Base-by-base conservation (phyloP, 768 basidiomycete species). In the Xerocomellus chrysenteron region DNA sequence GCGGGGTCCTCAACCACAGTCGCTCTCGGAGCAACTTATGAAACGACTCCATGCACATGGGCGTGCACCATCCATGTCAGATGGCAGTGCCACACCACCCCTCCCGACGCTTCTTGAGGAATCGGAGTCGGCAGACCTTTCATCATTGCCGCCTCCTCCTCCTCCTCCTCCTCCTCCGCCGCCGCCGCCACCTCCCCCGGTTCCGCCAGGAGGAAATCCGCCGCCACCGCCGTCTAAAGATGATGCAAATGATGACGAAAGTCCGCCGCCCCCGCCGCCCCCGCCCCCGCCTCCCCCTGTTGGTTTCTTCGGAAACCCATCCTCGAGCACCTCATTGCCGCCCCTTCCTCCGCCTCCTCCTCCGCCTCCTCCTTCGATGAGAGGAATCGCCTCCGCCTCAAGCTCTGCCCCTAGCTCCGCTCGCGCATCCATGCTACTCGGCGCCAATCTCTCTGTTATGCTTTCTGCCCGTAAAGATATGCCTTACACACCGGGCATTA, bases 381-480 rank as follows among this genome's bases (percentile, higher is more conserved):
- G 55, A 56, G 72, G 71, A 47, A 57, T 59, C 13, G 52, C 65
- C 11, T 78, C 78, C 3, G 62, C 68, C n/a, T 64, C 75, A 13
- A 69, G 57, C 32, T 79, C 79, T 2, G 65, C 72, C 36, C 75
- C 75, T 40, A 70, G 62, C 43, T 87, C 85, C 32, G 74, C 80
- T 37, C 86, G 86, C 26, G 77, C 80, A 37, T 88, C 89, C 16
- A 74, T 82, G 65, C 72, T 87, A 9, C 71, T 85, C 2, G 82
- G 88, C 17, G 72, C 79, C 21, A 85, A 83, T 60, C 67, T 88
- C 46, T 80, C 77, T 60, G 77, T 78, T 32, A 71, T 87, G 60
- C 68, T 86, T 19, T 78, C 80, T 47, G 78, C 80, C 44, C 88
- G 93, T 47, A 98, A 98, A 73, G 92, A 93, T 66, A 83, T 97